Conservation (phyloP, 495 filamentous ascomycete genomes). For the Hyphodiscus hymeniophilus region DNA sequence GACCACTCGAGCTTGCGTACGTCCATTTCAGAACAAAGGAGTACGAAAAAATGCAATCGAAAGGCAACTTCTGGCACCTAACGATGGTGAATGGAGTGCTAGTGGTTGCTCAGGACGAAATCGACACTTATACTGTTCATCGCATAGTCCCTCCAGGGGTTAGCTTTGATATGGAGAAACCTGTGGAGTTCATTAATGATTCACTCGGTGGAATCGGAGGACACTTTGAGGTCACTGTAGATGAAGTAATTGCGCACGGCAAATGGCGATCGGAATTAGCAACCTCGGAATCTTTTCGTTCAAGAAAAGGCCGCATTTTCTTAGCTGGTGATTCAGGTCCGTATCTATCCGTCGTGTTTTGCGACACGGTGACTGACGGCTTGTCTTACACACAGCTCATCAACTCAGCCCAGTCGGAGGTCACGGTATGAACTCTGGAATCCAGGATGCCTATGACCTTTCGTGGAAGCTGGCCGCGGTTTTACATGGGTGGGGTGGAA, state of each 20-base stretch:
- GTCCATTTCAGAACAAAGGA: conserved; percentile 28
- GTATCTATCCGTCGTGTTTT: too few species aligned
- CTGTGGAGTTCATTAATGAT: conserved; percentile 19
- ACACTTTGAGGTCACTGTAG: conserved; percentile 21
- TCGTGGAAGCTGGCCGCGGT: conserved; percentile 26
- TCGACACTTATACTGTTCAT: conserved; percentile 28
- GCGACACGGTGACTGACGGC: too few species aligned
- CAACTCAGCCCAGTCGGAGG: conserved; percentile 24
- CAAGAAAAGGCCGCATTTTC: conserved; percentile 30
- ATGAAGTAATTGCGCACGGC: conserved; percentile 25
- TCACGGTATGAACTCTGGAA: conserved; percentile 27
- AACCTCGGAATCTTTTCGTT: conserved; percentile 20
- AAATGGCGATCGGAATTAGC: conserved; percentile 20
- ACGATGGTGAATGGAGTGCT: conserved; percentile 14
- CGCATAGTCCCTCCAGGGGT: conserved; percentile 3
- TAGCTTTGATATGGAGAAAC: conserved; percentile 8
- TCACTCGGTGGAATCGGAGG: conserved; percentile 19
- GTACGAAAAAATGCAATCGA: conserved; percentile 11
- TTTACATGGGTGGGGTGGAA: conserved; percentile 18
- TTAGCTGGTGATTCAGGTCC: conserved; percentile 23
- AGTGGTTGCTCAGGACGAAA: conserved; percentile 26
- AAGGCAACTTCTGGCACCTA: conserved; percentile 28
- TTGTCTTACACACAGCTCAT: too few species aligned
- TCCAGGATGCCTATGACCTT: conserved; percentile 25
- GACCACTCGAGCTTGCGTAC: conserved; percentile 13